Percentiles rank a stretch among this genome's conserved stretches.
Conservation (phyloP, 257 asterid genomes). For the Henckelia pumila region DNA sequence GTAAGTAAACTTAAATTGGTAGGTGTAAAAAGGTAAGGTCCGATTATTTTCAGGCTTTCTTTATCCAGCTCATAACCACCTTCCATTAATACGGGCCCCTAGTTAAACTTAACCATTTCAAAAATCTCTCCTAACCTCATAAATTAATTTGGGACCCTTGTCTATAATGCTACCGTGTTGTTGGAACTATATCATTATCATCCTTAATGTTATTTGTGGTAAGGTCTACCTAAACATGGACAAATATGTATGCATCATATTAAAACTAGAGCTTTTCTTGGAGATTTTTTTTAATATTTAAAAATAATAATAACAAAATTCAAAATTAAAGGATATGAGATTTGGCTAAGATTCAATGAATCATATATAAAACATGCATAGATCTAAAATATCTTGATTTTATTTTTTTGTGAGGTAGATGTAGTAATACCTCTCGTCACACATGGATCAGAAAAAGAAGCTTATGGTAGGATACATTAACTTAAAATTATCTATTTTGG, state of each 20-base stretch:
- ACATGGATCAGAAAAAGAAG: no score
- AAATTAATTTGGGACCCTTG: constrained; percentile 26
- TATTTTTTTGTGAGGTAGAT: no score
- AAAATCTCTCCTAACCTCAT: constrained; percentile 20
- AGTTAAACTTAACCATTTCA: constrained; percentile 29
- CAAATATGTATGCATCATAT: not conserved
- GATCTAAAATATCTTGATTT: no score
- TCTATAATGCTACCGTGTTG: constrained; percentile 27
- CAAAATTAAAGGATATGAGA: not conserved
- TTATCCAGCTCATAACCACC: constrained; percentile 50
- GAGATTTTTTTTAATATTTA: no score
- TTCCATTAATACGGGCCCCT: constrained; percentile 28
- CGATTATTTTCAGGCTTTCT: constrained; percentile 26
- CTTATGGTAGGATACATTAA: no score
- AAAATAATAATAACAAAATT: no score
- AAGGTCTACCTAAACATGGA: constrained; percentile 1
- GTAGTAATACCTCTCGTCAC: no score
- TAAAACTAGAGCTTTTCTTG: no score
- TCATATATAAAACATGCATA: not conserved
- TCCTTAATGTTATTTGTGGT: constrained; percentile 25
- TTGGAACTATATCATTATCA: constrained; percentile 32
- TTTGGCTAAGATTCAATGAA: no score
- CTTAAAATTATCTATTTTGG: no score
- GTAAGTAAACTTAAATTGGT: constrained; percentile 54
- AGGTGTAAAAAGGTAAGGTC: constrained; percentile 50